Evolutionary conservation across 2,329 filamentous ascomycete genomes (phyloP), one percentile per base, ranked within the genome.

Genomic region (Phaeophleospora eucalypticola): DNA sequence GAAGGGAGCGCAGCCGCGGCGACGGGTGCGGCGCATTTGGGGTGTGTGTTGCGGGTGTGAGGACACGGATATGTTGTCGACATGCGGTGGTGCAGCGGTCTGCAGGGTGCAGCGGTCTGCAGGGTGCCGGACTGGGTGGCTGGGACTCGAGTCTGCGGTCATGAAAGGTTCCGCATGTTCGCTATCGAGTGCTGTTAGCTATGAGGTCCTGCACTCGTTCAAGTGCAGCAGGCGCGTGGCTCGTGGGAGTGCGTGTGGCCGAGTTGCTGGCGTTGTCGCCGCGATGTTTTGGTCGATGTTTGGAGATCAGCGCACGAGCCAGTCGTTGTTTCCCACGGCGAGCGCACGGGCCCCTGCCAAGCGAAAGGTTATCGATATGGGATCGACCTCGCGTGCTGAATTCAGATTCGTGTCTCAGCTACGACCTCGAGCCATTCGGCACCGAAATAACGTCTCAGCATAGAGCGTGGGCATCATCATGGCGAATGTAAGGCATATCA

Each of bases 401-500:
- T 29, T 12, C 7, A 29, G 24, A 29, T 29, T 29, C 24, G 24
- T 29, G 24, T 6, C 24, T 29, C 24, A 29, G 12, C 24, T 7
- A 29, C 24, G 12, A 29, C 24, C 7, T 6, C 24, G 24, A 29
- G 12, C 24, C 24, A 29, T 29, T 29, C 24, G 12, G 12, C 12
- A 29, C 24, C 12, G 7, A 29, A 12, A 7, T 12, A 6, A 7
- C 7, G 24, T 29, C 24, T 29, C 7, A 12, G 12, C 12, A 29
- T 7, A 7, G 12, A 29, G 24, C 24, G n/a, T 12, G 24, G 12
- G 24, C 12, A 6, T 19, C 40, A 35, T 17, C 14, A 63, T 61
- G 59, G 58, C 60, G 24, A 29, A 29, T 12, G 24, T 29, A 12
- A 29, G 24, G 6, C 12, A 12, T 12, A 29, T 6, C 6, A 29